A percentile compares a stretch with the other conserved stretches of the same genome.
phyloP scores from a whole-genome alignment of 164 flowering plant species.

The Annona squamosa region DNA sequence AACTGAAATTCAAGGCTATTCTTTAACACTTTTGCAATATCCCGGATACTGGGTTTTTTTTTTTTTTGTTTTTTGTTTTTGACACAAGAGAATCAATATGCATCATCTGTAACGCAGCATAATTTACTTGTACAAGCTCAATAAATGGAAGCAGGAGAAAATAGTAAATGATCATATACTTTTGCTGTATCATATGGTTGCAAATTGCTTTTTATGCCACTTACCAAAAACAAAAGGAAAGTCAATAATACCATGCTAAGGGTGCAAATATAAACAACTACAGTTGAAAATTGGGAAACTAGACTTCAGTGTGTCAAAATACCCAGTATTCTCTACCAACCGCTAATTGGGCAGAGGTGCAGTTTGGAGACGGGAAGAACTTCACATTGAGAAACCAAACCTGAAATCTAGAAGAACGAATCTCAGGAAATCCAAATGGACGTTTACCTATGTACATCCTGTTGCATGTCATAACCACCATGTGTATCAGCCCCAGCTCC shows the following conservation, averaged over 20 bases:
- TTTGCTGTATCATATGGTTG: background rate
- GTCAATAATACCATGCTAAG: background rate
- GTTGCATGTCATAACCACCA: constrained; percentile 22
- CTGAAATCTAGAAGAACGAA: background rate
- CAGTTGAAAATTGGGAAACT: background rate
- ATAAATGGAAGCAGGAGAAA: background rate
- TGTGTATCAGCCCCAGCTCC: constrained; percentile 16
- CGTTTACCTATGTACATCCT: constrained; percentile 13
- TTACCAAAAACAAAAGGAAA: background rate
- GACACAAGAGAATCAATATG: too few relatives aligned
- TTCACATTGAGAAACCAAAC: background rate
- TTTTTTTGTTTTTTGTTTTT: too few relatives aligned
- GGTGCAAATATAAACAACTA: background rate
- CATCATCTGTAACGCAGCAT: too few relatives aligned
- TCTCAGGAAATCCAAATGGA: background rate
- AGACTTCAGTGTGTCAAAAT: background rate
- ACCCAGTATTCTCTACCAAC: background rate
- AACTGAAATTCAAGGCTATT: too few relatives aligned
- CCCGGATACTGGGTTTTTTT: too few relatives aligned
- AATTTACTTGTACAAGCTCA: too few relatives aligned
- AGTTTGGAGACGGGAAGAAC: background rate
- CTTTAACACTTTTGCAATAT: too few relatives aligned
- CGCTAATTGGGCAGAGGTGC: background rate
- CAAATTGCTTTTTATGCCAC: background rate
- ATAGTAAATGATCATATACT: background rate